Base-by-base conservation (phyloP, 108 stramenopile genomes). In the Cylindrotheca closterium region DNA sequence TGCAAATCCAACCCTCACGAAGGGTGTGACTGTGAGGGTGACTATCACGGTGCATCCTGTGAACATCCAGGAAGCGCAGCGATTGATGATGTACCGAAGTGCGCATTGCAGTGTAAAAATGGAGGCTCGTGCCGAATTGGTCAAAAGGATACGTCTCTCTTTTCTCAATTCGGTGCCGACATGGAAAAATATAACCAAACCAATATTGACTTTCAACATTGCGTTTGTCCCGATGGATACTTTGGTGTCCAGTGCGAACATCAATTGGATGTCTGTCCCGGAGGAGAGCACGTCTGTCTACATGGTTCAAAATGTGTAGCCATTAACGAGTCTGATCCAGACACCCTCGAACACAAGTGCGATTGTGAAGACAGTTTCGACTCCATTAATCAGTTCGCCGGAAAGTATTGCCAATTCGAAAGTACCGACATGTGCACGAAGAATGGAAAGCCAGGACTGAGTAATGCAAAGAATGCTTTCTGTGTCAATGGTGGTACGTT, bases 181-280 rank as follows among this genome's bases (percentile, higher is more conserved):
- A 24, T 60, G 42, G 51, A 47, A 46, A 58, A 60, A 47, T 60
- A 50, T 30, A 60, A 64, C 23, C 58, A 31, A 18, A 63, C 55
- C 0, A 58, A 54, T 28, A 69, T 65, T 24, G 60, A 74, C 15
- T 84, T 80, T 51, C 73, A 85, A 59, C 80, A 85, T 66, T 85
- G 84, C 33, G 71, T 80, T 25, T 85, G 84, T 34, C 74, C 79
- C 1, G 54, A 71, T 3, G 77, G 79, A 3, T 81, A 47, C 34
- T 68, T 70, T 54, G 84, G 84, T 2, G 25, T 81, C 8, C 63
- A 63, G 27, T 85, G 84, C 54, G 84, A 85, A 37, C 68, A 70
- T 51, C 53, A 76, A 55, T 50, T 78, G 2, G 77, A 80, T n/a
- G 64, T 70, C 34, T 85, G 84, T 51, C 74, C 70, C 0, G 75